Base-by-base conservation (phyloP, 306 rosid genomes). In the Trichosanthes truncata region DNA sequence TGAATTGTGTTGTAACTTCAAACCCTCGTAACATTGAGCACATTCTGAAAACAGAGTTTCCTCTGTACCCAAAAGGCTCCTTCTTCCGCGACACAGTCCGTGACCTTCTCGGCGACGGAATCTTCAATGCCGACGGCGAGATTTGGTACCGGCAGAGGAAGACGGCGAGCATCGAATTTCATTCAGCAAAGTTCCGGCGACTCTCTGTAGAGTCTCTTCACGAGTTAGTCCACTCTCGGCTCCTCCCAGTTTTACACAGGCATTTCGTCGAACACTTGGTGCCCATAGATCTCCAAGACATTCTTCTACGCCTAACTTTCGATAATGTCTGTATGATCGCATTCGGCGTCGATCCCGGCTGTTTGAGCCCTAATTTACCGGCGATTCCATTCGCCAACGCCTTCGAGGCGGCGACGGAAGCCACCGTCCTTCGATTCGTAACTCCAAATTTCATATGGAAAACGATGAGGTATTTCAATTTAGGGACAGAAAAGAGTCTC, bases 311-410 rank as follows among this genome's bases (percentile, higher is more conserved):
- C 76, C 66, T 94, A 21, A 94, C 98, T 14, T 94, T 94, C 73
- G 98, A 94, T 52, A 92, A 94, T 57, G 93, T 94, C 0, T 94
- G 98, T 69, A 87, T 94, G 93, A 89, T 94, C 38, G 98, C 98
- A 0, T 94, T 92, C 33, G 98, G 98, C 18, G 97, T 87, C 21
- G 97, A 94, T 67, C 97, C 98, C 3, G 96, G 97, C 56, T 94
- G 98, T 74, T 84, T 86, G 56, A 71, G 80, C 35, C 82, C 67
- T 1, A 84, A 84, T 13, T 84, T 90, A 48, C 92, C 94, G 1
- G 78, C 60, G 35, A 90, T 94, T 29, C 91, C 96, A 5, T 94
- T 94, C 73, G 98, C 98, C 2, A 84, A 51, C 62, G 96, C 97
- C 14, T 94, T 94, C 68, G 98, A 94, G 81, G 94, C 88, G 41